Base-by-base conservation (phyloP, 2,329 filamentous ascomycete species). In the Fusarium sp. region DNA sequence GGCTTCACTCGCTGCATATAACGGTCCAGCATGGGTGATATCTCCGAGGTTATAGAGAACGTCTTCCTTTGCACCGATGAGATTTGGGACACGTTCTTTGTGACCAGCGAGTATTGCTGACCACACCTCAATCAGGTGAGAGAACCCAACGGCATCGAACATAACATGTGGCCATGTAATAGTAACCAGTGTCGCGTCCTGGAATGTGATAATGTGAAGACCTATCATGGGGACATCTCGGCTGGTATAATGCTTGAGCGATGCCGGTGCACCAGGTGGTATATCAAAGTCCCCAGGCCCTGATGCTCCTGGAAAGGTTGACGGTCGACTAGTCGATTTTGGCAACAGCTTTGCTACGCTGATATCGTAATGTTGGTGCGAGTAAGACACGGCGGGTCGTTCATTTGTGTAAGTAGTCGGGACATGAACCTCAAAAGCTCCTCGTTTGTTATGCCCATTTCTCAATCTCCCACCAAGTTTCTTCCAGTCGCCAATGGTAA, bases 301-400 rank as follows among this genome's bases (percentile, higher is more conserved):
- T 3, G 20, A 31, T 25, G 33, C 31, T 0, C 25, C 29, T 20
- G 29, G 27, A 7, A 11, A 31, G 22, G 13, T 18, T 2, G 36
- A 42, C 1, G 60, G 17, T 11, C 4, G 31, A 9, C 1, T 5
- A 13, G 20, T 11, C 5, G 42, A 12, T 25, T 49, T 36, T 0
- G 18, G 36, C 0, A 47, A 17, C 1, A 47, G 4, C 0, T 12
- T 36, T 0, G 20, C 2, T 0, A 3, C 0, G 7, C 35, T 39
- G 5, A 49, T 49, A 6, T 60, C 36, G 3, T 49, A 49, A 4
- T 29, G 35, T 2, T 27, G 12, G 4, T 49, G 22, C 4, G 42
- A 62, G 8, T 25, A 60, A 14, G 29, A 22, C 8, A 62, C 14
- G 3, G 29, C 4, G 0, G 44, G 44, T 9, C 5, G 11, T 7